Base-by-base conservation (phyloP, 345 rosid species). In the Melaleuca quinquenervia region DNA sequence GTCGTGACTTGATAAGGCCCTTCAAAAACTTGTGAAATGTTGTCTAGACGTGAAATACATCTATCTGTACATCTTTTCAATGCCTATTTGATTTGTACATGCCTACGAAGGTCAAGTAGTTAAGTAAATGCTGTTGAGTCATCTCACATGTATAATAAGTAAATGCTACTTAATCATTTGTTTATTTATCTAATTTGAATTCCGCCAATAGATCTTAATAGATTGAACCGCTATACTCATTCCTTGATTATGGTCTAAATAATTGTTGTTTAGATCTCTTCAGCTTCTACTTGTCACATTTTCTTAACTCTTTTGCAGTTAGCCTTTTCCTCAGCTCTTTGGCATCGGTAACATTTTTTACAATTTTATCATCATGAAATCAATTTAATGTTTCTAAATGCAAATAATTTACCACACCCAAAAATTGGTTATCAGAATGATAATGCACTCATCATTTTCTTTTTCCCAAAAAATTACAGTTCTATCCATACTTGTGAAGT, bases 401-500 rank as follows among this genome's bases (percentile, higher is more conserved):
- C 12, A 55, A 55, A 55, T 12, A 55, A 22, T 55, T 24, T 55
- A 24, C 22, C 60, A 9, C 60, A 4, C 13, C 27, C n/a, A 22
- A 41, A 41, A 41, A 41, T 41, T 41, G 41, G 41, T 41, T 41
- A 41, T 41, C 41, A 2, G 4, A 41, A 41, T 2, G 41, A 41
- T 4, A 41, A 41, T 41, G 41, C 41, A 41, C 41, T 41, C 41
- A 41, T 41, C 2, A 41, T 41, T 41, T 41, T 41, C 41, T 41
- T 41, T 41, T 41, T 41, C 41, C 41, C 41, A 2, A 41, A 41
- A 41, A 41, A 41, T 41, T 41, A 41, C 41, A 41, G 41, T 41
- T 2, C 41, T 4, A 41, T 41, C 4, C 0, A 6, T 22, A 22
- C 2, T 0, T 22, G 1, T 22, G 6, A 55, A 56, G 11, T 56